Base-by-base conservation (phyloP, 345 rosid genomes). In the Rhodomyrtus tomentosa region DNA sequence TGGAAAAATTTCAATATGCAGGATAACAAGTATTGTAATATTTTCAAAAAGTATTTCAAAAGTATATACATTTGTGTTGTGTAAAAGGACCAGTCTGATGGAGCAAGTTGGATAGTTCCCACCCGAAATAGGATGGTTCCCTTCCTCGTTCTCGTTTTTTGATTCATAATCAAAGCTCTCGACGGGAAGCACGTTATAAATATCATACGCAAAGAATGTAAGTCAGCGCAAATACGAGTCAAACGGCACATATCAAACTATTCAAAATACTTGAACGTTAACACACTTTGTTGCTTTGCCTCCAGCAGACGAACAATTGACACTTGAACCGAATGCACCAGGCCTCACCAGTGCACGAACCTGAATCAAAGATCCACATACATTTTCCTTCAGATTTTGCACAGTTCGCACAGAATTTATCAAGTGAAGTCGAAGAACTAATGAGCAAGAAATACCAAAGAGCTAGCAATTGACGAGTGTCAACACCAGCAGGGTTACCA, bases 81-180 rank as follows among this genome's bases (percentile, higher is more conserved):
- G n/a, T n/a, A n/a, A n/a, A n/a, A n/a, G n/a, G n/a, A n/a, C n/a
- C n/a, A n/a, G n/a, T n/a, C n/a, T n/a, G n/a, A n/a, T n/a, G n/a
- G n/a, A n/a, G n/a, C n/a, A n/a, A n/a, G n/a, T n/a, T n/a, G n/a
- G n/a, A n/a, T n/a, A n/a, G n/a, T n/a, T n/a, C n/a, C n/a, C n/a
- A n/a, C n/a, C n/a, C n/a, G n/a, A n/a, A n/a, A n/a, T n/a, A n/a
- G n/a, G n/a, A n/a, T n/a, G n/a, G n/a, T n/a, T n/a, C n/a, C n/a
- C 84, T 42, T 86, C 86, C 50, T 84, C 87, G 54, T 87, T 86
- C 52, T 85, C 87, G 7, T 87, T 92, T 6, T 56, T 82, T 51
- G 54, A n/a, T 22, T 87, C 93, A 74, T 62, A 80, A 29, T 86
- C 90, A 49, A 81, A 55, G 29, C 79, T 80, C 82, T 85, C 87